Conservation (phyloP, 2,329 filamentous ascomycete genomes). For the Trichoderma harzianum region DNA sequence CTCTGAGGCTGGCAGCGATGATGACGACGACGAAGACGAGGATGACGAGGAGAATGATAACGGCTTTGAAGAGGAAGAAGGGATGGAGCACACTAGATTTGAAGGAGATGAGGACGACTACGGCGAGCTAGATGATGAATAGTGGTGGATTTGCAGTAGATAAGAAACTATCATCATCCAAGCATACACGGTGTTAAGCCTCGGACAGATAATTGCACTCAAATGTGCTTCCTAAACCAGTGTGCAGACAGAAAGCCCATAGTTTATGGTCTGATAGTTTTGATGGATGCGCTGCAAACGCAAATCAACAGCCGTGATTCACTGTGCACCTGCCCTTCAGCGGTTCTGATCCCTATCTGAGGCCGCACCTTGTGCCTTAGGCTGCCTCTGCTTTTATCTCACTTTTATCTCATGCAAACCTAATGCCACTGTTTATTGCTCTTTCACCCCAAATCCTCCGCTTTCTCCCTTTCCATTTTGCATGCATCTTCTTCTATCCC, state of each 20-base stretch:
- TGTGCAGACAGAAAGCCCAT: background rate
- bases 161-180: background rate
- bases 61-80: conserved; percentile 19
- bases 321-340: background rate
- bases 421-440: background rate
- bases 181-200: too few relatives aligned
- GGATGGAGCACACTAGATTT: background rate
- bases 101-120: background rate
- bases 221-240: background rate
- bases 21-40: conserved; percentile 24
- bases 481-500: background rate
- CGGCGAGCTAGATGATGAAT: background rate
- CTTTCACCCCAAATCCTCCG: background rate
- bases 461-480: background rate
- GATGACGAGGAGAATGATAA: conserved; percentile 26
- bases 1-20: conserved; percentile 11
- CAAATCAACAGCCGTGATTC: background rate
- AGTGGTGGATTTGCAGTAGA: background rate
- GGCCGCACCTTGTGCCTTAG: background rate
- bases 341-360: background rate
- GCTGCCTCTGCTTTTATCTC: background rate
- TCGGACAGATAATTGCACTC: background rate
- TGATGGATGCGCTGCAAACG: background rate
- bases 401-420: background rate
- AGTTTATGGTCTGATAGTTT: background rate